A percentile compares a stretch with the other conserved stretches of the same genome.
Conservation (phyloP, 1,284 basidiomycete species). For the Trichosporon sp. region DNA sequence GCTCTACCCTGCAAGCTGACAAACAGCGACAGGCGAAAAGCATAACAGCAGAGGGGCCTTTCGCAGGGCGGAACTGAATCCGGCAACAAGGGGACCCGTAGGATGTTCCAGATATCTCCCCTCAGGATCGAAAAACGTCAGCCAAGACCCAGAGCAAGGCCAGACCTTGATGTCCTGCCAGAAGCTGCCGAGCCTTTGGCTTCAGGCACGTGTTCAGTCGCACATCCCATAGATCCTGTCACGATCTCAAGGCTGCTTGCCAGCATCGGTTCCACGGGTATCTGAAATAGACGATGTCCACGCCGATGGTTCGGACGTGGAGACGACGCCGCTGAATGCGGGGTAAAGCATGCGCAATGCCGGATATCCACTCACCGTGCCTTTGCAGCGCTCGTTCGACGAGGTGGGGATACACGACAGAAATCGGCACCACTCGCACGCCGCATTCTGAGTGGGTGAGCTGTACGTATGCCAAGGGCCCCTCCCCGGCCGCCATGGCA, state of each 20-base stretch:
- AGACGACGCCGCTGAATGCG: neutral
- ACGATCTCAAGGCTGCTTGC: neutral
- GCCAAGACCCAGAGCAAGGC: neutral
- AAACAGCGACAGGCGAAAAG: no score
- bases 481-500: neutral
- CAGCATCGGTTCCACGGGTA: constrained; percentile 1
- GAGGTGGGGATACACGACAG: constrained; percentile 80
- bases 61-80: neutral
- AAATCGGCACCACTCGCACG: constrained; percentile 87
- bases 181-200: neutral
- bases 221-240: neutral
- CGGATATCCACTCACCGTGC: constrained; percentile 54
- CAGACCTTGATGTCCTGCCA: neutral
- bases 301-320: neutral
- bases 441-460: constrained; percentile 55
- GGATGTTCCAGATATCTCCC: neutral
- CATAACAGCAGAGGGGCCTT: neutral
- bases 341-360: neutral
- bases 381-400: constrained; percentile 76
- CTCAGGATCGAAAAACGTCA: neutral
- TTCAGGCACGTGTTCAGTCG: constrained; percentile 8
- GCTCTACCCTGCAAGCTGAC: neutral
- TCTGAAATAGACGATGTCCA: neutral
- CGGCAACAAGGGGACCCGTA: neutral
- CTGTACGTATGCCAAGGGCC: constrained; percentile 18